Percentiles rank a stretch among this genome's conserved stretches.
These are phyloP conservation scores for Xylariaceae sp. DNA, from an alignment of 2,329 filamentous ascomycete genomes.

Conservation along the genomic window DNA sequence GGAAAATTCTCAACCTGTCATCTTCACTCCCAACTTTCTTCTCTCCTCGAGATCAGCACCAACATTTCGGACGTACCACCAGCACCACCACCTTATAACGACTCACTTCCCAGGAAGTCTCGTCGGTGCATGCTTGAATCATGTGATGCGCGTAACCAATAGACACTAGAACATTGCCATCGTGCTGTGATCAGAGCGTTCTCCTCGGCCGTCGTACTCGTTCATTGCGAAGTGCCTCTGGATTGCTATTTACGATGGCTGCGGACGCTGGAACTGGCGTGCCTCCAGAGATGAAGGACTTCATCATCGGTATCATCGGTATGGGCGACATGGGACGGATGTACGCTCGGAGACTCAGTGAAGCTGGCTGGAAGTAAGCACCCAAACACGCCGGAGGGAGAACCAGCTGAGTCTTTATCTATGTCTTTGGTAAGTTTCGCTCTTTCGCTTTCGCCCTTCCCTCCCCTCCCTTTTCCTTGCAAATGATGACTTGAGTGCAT, in stretches of 20 bases:
- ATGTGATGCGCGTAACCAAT: too few species aligned
- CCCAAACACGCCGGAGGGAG: neutral
- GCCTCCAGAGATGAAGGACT: conserved; percentile 56
- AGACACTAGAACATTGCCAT: too few species aligned
- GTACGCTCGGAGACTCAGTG: conserved; percentile 85
- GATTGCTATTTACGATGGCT: conserved; percentile 4
- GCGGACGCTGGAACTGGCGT: conserved; percentile 17
- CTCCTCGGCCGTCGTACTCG: neutral
- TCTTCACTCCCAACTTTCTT: too few species aligned
- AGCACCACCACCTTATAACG: too few species aligned
- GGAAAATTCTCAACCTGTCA: too few species aligned
- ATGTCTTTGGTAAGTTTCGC: conserved; percentile 38
- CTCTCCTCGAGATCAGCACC: too few species aligned
- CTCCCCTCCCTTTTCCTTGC: conserved; percentile 30
- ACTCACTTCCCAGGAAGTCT: too few species aligned
- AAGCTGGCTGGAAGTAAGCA: conserved; percentile 92
- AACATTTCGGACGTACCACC: too few species aligned
- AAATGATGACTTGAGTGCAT: conserved; percentile 99
- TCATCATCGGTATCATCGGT: conserved; percentile 88
- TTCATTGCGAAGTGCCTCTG: neutral
- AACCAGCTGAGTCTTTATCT: conserved; percentile 23
- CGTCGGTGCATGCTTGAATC: too few species aligned
- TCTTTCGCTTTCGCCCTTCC: conserved; percentile 9
- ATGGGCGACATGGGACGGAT: conserved; percentile 99
- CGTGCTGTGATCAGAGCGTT: too few species aligned